Conservation (phyloP, 2,329 filamentous ascomycete genomes). For the Stachybotrys echinatus region DNA sequence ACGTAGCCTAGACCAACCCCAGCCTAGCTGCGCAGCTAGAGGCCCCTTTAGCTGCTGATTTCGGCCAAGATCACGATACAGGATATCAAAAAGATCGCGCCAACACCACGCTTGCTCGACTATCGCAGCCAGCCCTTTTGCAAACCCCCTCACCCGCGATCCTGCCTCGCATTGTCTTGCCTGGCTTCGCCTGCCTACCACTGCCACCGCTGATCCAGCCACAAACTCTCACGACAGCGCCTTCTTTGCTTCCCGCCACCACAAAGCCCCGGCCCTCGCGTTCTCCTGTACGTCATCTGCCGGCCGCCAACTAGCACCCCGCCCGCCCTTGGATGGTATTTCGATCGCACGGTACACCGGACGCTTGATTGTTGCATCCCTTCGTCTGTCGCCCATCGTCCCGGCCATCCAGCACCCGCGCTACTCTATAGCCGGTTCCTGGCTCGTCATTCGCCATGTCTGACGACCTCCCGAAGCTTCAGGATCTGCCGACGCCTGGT, state of each 20-base stretch:
- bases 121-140: too few species aligned
- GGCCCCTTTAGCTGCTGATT: background rate
- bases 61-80: background rate
- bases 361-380: background rate
- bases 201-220: background rate
- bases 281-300: background rate
- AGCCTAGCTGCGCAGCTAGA: background rate
- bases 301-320: background rate
- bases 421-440: background rate
- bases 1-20: background rate
- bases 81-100: background rate
- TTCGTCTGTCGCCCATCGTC: background rate
- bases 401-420: background rate
- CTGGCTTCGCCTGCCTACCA: too few species aligned
- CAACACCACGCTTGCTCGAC: background rate
- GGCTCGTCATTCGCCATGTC: conserved; percentile 33
- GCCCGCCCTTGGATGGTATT: background rate
- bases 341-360: background rate
- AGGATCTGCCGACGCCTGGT: conserved; percentile 28
- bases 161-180: too few species aligned
- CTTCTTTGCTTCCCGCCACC: background rate
- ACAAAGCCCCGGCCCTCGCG: background rate
- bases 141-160: too few species aligned
- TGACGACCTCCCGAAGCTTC: conserved; percentile 34
- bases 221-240: background rate